A percentile compares a stretch with the other conserved stretches of the same genome.
Conservation (phyloP, 768 basidiomycete species). For the Kwoniella sp. region DNA sequence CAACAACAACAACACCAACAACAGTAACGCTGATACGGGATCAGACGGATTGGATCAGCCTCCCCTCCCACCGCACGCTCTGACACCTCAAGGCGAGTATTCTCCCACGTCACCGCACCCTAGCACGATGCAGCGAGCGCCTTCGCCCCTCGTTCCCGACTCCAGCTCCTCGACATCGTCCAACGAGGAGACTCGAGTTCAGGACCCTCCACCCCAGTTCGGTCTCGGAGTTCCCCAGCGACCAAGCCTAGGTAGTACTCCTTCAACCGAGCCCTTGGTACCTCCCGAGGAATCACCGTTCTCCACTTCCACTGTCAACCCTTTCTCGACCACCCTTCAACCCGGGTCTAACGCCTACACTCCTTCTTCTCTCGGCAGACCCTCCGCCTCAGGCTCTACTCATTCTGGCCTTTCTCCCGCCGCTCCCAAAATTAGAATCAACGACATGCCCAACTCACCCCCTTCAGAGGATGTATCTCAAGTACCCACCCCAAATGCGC, state of each 20-base stretch:
- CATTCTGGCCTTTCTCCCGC: conserved; percentile 4
- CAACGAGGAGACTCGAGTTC: neutral
- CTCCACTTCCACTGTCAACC: neutral
- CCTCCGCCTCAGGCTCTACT: neutral
- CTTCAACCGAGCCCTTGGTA: conserved; percentile 17
- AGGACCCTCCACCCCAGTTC: neutral
- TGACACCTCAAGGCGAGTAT: neutral
- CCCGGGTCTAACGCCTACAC: neutral
- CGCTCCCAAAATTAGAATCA: conserved; percentile 23
- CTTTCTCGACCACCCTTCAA: neutral
- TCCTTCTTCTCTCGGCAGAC: neutral
- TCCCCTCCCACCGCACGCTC: neutral
- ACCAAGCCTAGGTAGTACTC: conserved; percentile 20
- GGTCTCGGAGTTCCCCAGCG: conserved; percentile 18
- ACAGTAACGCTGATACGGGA: too few species aligned
- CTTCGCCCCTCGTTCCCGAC: neutral
- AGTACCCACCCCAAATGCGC: conserved; percentile 3
- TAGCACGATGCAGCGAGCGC: neutral
- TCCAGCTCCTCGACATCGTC: conserved; percentile 5
- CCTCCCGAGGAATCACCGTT: conserved; percentile 3
- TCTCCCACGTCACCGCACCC: conserved; percentile 12
- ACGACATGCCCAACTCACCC: conserved; percentile 29
- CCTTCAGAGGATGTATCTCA: conserved; percentile 10
- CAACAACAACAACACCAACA: neutral
- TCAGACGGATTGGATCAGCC: conserved; percentile 9